A percentile compares a stretch with the other conserved stretches of the same genome.
Evolutionary conservation across 768 basidiomycete species (phyloP).

Genomic region (Psilocybe sp.): DNA sequence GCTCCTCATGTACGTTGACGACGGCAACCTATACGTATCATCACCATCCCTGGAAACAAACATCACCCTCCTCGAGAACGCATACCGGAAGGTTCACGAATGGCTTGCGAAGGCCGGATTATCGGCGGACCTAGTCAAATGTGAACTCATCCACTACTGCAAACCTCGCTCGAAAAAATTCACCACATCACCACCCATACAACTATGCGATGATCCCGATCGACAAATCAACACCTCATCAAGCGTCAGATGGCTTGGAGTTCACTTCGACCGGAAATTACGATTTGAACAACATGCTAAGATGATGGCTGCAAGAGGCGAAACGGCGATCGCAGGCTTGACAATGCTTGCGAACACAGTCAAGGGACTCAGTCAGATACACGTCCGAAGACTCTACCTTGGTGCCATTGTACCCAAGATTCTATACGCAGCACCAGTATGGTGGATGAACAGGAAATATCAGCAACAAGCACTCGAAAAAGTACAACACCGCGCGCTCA

Average conservation of each 20-base stretch:
- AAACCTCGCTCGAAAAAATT: not conserved
- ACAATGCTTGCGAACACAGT: constrained; percentile 33
- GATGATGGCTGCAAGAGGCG: constrained; percentile 19
- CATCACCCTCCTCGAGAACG: constrained; percentile 11
- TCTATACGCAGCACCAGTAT: constrained; percentile 29
- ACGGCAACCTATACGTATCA: constrained; percentile 25
- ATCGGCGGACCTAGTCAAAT: constrained; percentile 16
- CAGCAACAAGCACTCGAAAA: constrained; percentile 21
- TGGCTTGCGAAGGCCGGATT: constrained; percentile 19
- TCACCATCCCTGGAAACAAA: constrained; percentile 22
- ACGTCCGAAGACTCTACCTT: constrained; percentile 25
- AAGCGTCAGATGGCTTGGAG: constrained; percentile 29
- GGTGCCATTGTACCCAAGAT: constrained; percentile 28
- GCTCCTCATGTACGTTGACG: constrained; percentile 28
- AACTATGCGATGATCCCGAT: constrained; percentile 3
- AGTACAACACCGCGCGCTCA: constrained; percentile 26
- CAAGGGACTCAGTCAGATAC: constrained; percentile 25
- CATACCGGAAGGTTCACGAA: constrained; percentile 8
- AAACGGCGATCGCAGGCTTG: constrained; percentile 19
- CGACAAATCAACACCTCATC: constrained; percentile 3
- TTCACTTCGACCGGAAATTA: constrained; percentile 30
- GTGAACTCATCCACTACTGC: constrained; percentile 27
- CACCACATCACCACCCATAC: constrained; percentile 9
- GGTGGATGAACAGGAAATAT: constrained; percentile 25
- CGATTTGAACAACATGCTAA: constrained; percentile 28